Percentiles rank a stretch among this genome's conserved stretches.
Conservation (phyloP, 352 stramenopile genomes). For the Phytophthora megakarya region DNA sequence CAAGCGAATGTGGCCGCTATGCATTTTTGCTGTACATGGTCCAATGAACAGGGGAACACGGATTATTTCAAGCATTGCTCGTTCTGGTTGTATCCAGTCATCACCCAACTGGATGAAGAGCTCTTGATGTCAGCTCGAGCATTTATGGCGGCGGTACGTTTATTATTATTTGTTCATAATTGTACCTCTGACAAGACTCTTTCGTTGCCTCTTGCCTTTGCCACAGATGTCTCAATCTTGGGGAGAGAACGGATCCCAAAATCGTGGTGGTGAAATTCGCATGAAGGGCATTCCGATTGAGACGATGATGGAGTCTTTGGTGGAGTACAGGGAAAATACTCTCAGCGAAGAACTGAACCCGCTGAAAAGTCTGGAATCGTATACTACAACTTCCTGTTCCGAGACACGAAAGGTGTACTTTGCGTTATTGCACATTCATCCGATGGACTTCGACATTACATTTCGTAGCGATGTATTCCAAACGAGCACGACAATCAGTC, state of each 20-base stretch:
- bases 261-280: conserved; percentile 75
- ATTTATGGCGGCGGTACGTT: conserved; percentile 73
- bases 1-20: conserved; percentile 79
- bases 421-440: conserved; percentile 85
- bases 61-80: conserved; percentile 92
- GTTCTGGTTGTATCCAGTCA: conserved; percentile 86
- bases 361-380: conserved; percentile 69
- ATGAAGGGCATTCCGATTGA: conserved; percentile 85
- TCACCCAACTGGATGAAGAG: conserved; percentile 88
- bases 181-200: conserved; percentile 14
- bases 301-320: conserved; percentile 75
- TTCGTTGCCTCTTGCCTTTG: conserved; percentile 13
- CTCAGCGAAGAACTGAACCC: conserved; percentile 80
- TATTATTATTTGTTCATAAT: neutral
- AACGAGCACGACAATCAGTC: conserved; percentile 56
- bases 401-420: conserved; percentile 90
- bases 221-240: conserved; percentile 66
- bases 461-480: conserved; percentile 89
- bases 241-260: conserved; percentile 69
- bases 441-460: conserved; percentile 89
- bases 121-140: conserved; percentile 71
- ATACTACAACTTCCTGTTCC: conserved; percentile 66
- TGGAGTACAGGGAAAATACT: conserved; percentile 82
- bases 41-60: conserved; percentile 87
- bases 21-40: conserved; percentile 91